phyloP scores from a whole-genome alignment of 2,329 filamentous ascomycete species.

The Uncinocarpus reesii region DNA sequence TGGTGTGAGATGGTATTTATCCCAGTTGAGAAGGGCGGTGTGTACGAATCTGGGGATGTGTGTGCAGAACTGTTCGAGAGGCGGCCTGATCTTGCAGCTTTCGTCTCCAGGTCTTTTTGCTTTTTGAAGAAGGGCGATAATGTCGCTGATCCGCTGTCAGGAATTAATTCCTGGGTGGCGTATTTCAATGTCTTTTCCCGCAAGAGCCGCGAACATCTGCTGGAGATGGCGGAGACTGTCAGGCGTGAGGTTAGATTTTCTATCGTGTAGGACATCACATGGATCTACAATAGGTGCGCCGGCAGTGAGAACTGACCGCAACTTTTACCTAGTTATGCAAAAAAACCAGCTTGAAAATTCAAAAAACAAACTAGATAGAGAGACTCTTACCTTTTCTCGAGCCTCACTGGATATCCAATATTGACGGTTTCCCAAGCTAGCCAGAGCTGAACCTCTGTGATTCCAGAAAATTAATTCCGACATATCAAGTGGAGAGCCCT shows the following conservation, averaged over 20 bases:
- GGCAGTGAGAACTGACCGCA: no score
- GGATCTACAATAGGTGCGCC: no score
- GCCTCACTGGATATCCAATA: no score
- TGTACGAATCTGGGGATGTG: slow-evolving; percentile 26
- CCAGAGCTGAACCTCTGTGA: no score
- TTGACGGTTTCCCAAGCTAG: no score
- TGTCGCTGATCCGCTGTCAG: slow-evolving; percentile 22
- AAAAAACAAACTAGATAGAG: no score
- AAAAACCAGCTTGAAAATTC: no score
- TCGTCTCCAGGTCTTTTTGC: slow-evolving; percentile 20
- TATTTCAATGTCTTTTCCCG: slow-evolving; percentile 26
- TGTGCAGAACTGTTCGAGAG: slow-evolving; percentile 22
- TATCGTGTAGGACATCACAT: not conserved
- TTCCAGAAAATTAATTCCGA: no score
- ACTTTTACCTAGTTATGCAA: no score
- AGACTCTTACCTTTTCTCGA: no score
- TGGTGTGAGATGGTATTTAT: slow-evolving; percentile 21
- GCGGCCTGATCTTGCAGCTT: slow-evolving; percentile 20
- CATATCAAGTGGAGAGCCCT: no score
- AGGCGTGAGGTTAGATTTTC: slow-evolving; percentile 5
- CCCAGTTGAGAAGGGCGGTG: slow-evolving; percentile 22
- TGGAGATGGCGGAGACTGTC: slow-evolving; percentile 1
- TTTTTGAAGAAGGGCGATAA: slow-evolving; percentile 23
- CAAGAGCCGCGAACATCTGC: not conserved
- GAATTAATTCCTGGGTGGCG: slow-evolving; percentile 23